phyloP scores from a whole-genome alignment of 495 filamentous ascomycete genomes.

The Gamarada debralockiae region DNA sequence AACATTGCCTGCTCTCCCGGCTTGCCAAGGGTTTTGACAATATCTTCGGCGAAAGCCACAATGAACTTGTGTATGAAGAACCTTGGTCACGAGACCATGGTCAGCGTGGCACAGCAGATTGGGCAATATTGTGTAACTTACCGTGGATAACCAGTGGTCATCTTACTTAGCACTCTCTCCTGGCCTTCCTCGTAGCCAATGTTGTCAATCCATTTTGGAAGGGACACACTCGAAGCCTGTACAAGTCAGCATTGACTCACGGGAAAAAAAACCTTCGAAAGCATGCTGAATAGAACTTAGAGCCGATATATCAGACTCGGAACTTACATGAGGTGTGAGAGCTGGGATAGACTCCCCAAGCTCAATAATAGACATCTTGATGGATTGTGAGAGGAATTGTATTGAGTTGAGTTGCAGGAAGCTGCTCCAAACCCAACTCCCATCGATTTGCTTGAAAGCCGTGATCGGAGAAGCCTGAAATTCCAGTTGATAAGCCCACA shows the following conservation, averaged over 20 bases:
- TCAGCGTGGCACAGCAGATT: conserved; percentile 4
- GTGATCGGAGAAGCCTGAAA: background rate
- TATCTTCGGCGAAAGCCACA: conserved; percentile 62
- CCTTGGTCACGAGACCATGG: conserved; percentile 34
- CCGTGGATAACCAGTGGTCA: conserved; percentile 90
- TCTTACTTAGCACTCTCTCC: conserved; percentile 75
- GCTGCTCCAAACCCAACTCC: too few relatives aligned
- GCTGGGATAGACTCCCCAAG: conserved; percentile 57
- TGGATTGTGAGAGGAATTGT: background rate
- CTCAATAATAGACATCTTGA: conserved; percentile 22
- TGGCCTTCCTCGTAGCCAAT: conserved; percentile 92
- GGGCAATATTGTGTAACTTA: too few relatives aligned
- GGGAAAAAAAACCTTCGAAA: background rate
- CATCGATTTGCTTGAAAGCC: too few relatives aligned
- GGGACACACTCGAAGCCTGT: conserved; percentile 91
- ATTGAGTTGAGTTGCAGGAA: background rate
- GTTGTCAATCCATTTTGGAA: conserved; percentile 90
- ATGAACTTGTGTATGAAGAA: conserved; percentile 92
- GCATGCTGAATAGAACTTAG: conserved; percentile 2
- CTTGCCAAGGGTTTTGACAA: conserved; percentile 60
- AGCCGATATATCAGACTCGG: too few relatives aligned
- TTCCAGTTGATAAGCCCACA: too few relatives aligned
- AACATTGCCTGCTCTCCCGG: conserved; percentile 68
- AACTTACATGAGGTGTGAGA: conserved; percentile 56
- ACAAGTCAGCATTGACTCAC: conserved; percentile 18